Evolutionary conservation across 2,329 filamentous ascomycete species (phyloP), one percentile per base, ranked within the genome.

Genomic region (Fusarium sp.): DNA sequence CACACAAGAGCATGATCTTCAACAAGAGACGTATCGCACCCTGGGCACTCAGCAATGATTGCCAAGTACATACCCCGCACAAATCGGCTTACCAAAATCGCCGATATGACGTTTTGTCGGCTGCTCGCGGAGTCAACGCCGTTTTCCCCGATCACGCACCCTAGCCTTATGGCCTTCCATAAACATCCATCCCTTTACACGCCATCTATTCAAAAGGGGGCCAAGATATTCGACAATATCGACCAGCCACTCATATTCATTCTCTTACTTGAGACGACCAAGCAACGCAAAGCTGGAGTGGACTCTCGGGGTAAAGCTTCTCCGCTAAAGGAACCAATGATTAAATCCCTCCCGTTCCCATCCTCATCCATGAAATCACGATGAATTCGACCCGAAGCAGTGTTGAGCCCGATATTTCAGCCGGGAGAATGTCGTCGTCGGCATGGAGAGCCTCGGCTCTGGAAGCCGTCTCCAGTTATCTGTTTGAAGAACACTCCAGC

Each of bases 31-130:
- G 51, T 46, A 27, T 29, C 20, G 18, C 25, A 23, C 18, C 46
- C 16, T 56, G 23, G 23, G n/a, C 20, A 66, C 36, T 20, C 36
- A 29, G 42, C 16, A 57, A 20, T 27, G 27, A 29, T 57, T 38
- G 62, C 59, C 50, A 59, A 67, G 61, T 53, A 62, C 46, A 58
- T 70, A 68, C 67, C 67, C 67, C 67, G 67, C 67, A 70, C 57
- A 62, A 58, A 40, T 16, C 42, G 51, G 64, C 62, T 67, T 66
- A 42, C 49, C 59, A 53, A 34, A 27, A 59, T 67, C 46, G 58
- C 38, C 51, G 25, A 69, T 60, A 46, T 70, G 64, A 58, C 56
- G 49, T 69, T 49, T 64, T 70, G 56, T 70, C 62, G 58, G 38
- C 61, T 29, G 46, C 61, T 68, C 67, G 56, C 64, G 61, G 36